Evolutionary conservation across 1,284 basidiomycete genomes (phyloP), one percentile per base, ranked within the genome.

Genomic region (Kwoniella shivajii): DNA sequence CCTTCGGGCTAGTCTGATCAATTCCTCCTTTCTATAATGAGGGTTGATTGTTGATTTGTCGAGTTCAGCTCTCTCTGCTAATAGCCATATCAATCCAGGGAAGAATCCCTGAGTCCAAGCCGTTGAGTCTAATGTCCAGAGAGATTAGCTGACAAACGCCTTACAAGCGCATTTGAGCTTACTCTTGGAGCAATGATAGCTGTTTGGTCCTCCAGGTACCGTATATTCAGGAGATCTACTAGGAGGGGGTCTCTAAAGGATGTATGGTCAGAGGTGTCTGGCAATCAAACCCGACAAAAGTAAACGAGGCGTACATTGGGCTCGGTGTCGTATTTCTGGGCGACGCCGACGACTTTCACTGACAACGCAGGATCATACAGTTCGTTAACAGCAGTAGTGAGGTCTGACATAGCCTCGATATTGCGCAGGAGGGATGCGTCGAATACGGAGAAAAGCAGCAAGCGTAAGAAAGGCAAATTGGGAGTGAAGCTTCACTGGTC

Each of bases 91-190:
- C 4, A 68, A 56, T 18, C 68, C 71, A n/a, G 68, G 67, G 50
- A 72, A 73, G 67, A 72, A 73, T 3, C 71, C 73, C 39, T 73
- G 65, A 5, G 73, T 75, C 71, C 70, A 73, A 1, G 67, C 54
- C 11, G 56, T 63, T 14, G 50, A 57, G 38, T 63, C 67, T 71
- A n/a, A n/a, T n/a, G n/a, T n/a, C n/a, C n/a, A n/a, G n/a, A n/a
- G n/a, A n/a, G n/a, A n/a, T n/a, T n/a, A n/a, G n/a, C n/a, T n/a
- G n/a, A n/a, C n/a, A n/a, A n/a, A n/a, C n/a, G n/a, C n/a, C n/a
- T n/a, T n/a, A n/a, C n/a, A 50, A 38, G 26, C 2, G 3, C 2
- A 22, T 1, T 11, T 26, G 7, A 27, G 58, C 66, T 36, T 54
- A 72, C 71, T 54, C 38, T 64, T 63, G n/a, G 60, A 65, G 57